Evolutionary conservation across 1,139 yeast genomes (phyloP).

Genomic region (Saccharomyces hybrid): DNA sequence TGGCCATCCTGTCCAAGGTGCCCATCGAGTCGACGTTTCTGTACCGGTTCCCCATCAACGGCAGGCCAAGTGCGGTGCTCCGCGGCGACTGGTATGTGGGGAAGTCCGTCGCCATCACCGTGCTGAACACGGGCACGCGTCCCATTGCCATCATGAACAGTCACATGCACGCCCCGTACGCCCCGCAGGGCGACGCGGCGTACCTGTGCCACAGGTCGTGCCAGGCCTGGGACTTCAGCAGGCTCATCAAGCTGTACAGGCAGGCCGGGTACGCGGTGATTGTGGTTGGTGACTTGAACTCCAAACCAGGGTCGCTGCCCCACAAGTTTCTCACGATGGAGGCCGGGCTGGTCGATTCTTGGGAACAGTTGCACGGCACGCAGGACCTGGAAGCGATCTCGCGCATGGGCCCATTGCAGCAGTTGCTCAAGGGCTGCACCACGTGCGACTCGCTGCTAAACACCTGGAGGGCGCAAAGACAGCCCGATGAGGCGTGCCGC

Average conservation of each 20-base stretch:
- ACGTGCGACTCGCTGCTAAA: constrained; percentile 86
- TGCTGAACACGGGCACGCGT: constrained; percentile 41
- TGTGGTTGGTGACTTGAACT: constrained; percentile 88
- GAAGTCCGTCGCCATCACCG: constrained; percentile 73
- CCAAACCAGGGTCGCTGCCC: constrained; percentile 80
- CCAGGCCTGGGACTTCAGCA: constrained; percentile 94
- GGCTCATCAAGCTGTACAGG: constrained; percentile 52
- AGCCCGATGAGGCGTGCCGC: constrained; percentile 73
- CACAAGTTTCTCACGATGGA: constrained; percentile 63
- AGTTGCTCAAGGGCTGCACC: constrained; percentile 64
- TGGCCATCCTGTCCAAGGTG: constrained; percentile 73
- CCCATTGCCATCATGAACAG: constrained; percentile 79
- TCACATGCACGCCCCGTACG: constrained; percentile 97
- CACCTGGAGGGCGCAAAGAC: constrained; percentile 68
- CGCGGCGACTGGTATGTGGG: constrained; percentile 99
- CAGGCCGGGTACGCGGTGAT: constrained; percentile 78
- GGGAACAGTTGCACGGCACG: constrained; percentile 61
- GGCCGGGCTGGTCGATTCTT: constrained; percentile 70
- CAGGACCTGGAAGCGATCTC: constrained; percentile 40
- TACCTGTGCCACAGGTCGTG: constrained; percentile 85
- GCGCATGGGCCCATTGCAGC: constrained; percentile 54
- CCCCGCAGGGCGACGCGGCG: constrained; percentile 74
- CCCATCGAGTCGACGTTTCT: constrained; percentile 76
- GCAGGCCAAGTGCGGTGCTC: constrained; percentile 86
- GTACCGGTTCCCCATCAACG: constrained; percentile 84